Conservation (phyloP, 2,329 filamentous ascomycete genomes). For the Curvularia verruculosa region DNA sequence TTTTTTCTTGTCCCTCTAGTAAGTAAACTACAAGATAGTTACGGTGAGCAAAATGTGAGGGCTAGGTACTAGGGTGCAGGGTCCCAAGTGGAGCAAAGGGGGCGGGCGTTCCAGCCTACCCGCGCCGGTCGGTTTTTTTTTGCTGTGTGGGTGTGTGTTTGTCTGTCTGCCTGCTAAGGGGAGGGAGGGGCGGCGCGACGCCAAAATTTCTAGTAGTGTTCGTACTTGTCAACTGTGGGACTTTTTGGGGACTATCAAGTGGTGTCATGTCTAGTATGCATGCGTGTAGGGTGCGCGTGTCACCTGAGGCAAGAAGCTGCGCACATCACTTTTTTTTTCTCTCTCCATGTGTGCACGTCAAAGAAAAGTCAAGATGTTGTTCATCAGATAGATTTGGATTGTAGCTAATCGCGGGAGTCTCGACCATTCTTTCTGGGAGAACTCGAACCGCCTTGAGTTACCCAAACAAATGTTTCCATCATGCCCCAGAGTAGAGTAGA, state of each 20-base stretch:
- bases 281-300: constrained; percentile 22
- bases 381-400: constrained; percentile 18
- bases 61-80: too few relatives aligned
- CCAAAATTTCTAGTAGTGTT: background rate
- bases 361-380: constrained; percentile 19
- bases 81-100: too few relatives aligned
- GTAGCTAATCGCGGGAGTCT: constrained; percentile 36
- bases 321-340: constrained; percentile 19
- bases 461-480: constrained; percentile 14
- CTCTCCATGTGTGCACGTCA: too few relatives aligned
- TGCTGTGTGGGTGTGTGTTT: background rate
- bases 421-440: constrained; percentile 34
- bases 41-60: background rate
- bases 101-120: too few relatives aligned
- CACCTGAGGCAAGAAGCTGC: constrained; percentile 24
- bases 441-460: constrained; percentile 24
- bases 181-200: too few relatives aligned
- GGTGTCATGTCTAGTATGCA: constrained; percentile 26
- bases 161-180: background rate
- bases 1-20: background rate
- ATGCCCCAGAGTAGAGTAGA: constrained; percentile 35
- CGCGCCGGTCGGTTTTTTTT: too few relatives aligned
- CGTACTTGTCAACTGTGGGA: constrained; percentile 11
- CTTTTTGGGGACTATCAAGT: too few relatives aligned
- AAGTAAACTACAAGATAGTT: background rate